Percentiles rank a stretch among this genome's conserved stretches.
These are phyloP conservation scores for Eutypa lata DNA, from an alignment of 2,329 filamentous ascomycete species.

Conservation along the genomic window DNA sequence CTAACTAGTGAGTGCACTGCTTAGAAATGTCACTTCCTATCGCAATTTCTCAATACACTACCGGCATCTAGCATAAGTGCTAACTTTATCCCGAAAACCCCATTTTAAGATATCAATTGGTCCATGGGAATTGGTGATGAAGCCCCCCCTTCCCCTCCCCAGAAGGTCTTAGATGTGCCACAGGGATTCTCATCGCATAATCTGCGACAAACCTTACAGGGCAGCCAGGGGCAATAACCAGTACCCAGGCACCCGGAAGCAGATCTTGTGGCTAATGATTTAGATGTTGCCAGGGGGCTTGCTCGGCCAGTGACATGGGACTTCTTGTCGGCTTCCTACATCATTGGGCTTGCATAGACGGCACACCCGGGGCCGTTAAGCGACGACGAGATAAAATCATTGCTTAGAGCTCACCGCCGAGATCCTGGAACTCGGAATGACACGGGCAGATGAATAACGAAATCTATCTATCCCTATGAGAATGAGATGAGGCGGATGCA, in stretches of 20 bases:
- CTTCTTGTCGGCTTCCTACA: background rate
- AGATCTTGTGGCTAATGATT: background rate
- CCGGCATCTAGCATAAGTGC: background rate
- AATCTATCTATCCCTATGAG: too few species aligned
- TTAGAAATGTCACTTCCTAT: background rate
- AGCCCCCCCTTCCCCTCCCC: too few species aligned
- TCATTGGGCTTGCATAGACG: background rate
- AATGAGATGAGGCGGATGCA: too few species aligned
- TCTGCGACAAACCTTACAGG: slow-evolving; percentile 1
- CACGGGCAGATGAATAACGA: too few species aligned
- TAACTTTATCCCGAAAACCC: background rate
- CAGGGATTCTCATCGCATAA: slow-evolving; percentile 1
- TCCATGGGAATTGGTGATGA: background rate
- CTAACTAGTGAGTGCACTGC: too few species aligned
- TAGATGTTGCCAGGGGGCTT: background rate
- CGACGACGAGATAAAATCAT: background rate
- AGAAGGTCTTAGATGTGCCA: background rate
- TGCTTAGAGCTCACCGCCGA: background rate
- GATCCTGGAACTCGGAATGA: background rate
- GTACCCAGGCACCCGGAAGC: background rate
- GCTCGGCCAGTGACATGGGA: background rate
- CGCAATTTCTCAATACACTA: background rate
- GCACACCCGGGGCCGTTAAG: background rate
- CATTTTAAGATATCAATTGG: background rate
- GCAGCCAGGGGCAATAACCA: background rate